phyloP scores from a whole-genome alignment of 495 filamentous ascomycete genomes.

The Hapsidospora chrysogenum region DNA sequence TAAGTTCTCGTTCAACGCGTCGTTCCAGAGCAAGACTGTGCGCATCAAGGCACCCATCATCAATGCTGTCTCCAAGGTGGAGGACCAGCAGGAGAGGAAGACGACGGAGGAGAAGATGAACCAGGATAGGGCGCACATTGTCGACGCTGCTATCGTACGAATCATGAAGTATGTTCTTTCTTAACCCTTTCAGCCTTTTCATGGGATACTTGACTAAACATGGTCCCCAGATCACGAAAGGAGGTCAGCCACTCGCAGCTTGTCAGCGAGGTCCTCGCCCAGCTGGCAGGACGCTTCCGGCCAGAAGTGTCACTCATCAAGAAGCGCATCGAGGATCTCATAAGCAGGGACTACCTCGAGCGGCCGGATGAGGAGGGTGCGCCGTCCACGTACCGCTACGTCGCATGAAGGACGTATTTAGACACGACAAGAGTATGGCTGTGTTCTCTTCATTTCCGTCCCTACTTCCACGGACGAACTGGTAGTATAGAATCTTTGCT shows the following conservation, averaged over 20 bases:
- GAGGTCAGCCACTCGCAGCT: conserved; percentile 64
- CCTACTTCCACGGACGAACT: not conserved
- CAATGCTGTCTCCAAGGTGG: conserved; percentile 74
- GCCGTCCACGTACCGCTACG: conserved; percentile 48
- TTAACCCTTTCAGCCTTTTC: conserved; percentile 3
- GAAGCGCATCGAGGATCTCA: conserved; percentile 80
- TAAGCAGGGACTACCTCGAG: conserved; percentile 88
- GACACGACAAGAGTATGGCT: not conserved
- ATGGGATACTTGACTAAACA: conserved; percentile 2
- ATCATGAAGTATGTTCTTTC: conserved; percentile 90
- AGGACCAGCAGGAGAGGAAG: conserved; percentile 65
- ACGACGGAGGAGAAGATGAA: conserved; percentile 81
- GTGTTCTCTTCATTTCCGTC: not conserved
- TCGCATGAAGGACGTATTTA: conserved; percentile 25
- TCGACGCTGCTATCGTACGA: conserved; percentile 82
- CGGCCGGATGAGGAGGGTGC: conserved; percentile 52
- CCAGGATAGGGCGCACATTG: conserved; percentile 54
- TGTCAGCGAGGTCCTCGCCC: conserved; percentile 67
- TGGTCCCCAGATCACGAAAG: conserved; percentile 65
- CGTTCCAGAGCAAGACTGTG: conserved; percentile 64
- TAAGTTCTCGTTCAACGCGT: conserved; percentile 67
- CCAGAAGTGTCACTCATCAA: conserved; percentile 89
- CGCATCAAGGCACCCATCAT: conserved; percentile 56
- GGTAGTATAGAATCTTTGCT: no score
- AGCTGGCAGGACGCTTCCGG: conserved; percentile 64